Base-by-base conservation (phyloP, 164 flowering plant species). In the Nymphaea colorata region DNA sequence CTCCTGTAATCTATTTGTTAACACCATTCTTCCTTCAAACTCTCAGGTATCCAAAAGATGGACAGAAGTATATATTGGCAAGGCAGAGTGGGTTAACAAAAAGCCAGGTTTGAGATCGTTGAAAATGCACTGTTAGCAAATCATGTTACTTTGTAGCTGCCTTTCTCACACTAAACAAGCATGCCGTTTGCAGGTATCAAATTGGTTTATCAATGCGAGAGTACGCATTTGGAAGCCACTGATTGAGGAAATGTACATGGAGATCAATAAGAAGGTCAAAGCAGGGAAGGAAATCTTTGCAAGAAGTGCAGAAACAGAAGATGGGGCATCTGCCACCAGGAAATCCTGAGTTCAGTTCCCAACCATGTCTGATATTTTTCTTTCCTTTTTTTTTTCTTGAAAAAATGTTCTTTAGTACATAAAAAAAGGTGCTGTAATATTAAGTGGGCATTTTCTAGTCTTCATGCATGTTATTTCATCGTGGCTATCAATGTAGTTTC, bases 41-140 rank as follows among this genome's bases (percentile, higher is more conserved):
- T 74, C 79, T 77, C 81, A 94, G 99, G 86, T 94, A 94, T 70
- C 99, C 99, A 7, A 94, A 90, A 69, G 99, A 94, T 75, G 80
- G 96, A 36, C 98, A 94, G 83, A 94, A 94, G 84, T 95, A 94
- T 68, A 71, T 91, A 72, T 92, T 94, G 59, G 96, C 99, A 15
- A 69, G 87, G 17, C 84, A 78, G 75, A 94, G 99, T 75, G 99
- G 99, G 64, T 76, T 94, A 74, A 87, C 99, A n/a, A 83, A 96
- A 78, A 90, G 81, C 75, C 99, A 94, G 96, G 99, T 91, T 80
- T 61, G 65, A 18, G n/a, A 55, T 5, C 65, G 16, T 44, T 69
- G 15, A 4, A 5, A 43, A 15, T 41, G 45, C 55, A 42, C 3
- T 43, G 3, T 68, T 4, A 36, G 25, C 7, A 60, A 42, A 51